phyloP scores from a whole-genome alignment of 2,329 filamentous ascomycete species.

The Dendrostoma leiphaemia region DNA sequence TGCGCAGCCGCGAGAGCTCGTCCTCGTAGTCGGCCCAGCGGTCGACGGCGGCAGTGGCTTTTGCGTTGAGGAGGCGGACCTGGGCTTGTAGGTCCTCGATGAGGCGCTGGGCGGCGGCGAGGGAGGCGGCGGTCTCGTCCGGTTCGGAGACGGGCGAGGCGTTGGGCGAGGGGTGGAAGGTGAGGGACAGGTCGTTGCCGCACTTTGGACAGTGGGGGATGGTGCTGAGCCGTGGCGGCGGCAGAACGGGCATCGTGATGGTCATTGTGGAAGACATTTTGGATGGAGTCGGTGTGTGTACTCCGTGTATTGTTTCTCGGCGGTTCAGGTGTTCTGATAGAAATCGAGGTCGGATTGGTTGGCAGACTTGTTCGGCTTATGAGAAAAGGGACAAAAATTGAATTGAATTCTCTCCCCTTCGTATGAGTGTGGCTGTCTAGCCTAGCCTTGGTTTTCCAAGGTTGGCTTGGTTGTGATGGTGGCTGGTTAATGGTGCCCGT shows the following conservation, averaged over 20 bases:
- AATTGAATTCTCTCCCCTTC: too few relatives aligned
- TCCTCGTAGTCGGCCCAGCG: conserved; percentile 79
- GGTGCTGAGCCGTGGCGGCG: conserved; percentile 22
- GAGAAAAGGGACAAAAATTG: too few relatives aligned
- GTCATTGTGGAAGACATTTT: conserved; percentile 30
- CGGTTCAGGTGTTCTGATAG: not conserved
- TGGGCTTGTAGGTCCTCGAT: conserved; percentile 71
- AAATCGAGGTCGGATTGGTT: not conserved
- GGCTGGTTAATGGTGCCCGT: not conserved
- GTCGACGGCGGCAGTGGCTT: conserved; percentile 63
- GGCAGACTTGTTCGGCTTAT: too few relatives aligned
- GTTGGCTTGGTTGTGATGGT: not conserved
- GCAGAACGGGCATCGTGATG: conserved; percentile 31
- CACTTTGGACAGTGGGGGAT: conserved; percentile 49
- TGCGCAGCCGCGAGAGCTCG: conserved; percentile 62
- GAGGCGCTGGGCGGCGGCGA: conserved; percentile 55
- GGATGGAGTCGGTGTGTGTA: not conserved
- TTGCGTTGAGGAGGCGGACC: conserved; percentile 67
- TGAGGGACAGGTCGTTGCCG: conserved; percentile 38
- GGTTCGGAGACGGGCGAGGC: conserved; percentile 31
- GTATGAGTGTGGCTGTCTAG: not conserved
- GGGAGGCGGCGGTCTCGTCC: conserved; percentile 37
- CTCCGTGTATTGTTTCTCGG: not conserved
- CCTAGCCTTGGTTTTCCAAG: too few relatives aligned
- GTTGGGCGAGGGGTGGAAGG: conserved; percentile 34